Evolutionary conservation across 2,329 filamentous ascomycete genomes (phyloP).

Genomic region (Cladosporium sphaerospermum): DNA sequence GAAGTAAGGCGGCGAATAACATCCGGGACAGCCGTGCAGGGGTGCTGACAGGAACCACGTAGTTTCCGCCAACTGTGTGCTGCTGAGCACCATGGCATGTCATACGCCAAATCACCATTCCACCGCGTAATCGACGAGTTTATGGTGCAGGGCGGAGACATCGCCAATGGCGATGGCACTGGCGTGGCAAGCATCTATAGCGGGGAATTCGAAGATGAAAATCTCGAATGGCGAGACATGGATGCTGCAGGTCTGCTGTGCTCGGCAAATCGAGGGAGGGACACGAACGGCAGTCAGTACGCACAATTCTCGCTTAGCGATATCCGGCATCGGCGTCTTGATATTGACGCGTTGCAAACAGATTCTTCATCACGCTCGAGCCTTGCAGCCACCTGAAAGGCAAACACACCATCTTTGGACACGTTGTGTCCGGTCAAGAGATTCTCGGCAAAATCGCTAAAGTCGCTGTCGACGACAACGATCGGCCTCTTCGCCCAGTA

Average conservation of each 20-base stretch:
- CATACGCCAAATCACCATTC: constrained; percentile 34
- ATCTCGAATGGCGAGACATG: constrained; percentile 36
- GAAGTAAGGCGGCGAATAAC: constrained; percentile 31
- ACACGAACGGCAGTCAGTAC: constrained; percentile 31
- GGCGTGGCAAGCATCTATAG: constrained; percentile 37
- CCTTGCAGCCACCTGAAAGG: constrained; percentile 34
- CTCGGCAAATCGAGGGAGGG: constrained; percentile 36
- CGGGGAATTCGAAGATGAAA: constrained; percentile 37
- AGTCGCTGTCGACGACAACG: constrained; percentile 33
- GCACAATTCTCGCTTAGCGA: constrained; percentile 7
- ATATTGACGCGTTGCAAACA: constrained; percentile 11
- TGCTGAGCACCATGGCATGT: constrained; percentile 32
- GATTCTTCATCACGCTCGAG: constrained; percentile 39
- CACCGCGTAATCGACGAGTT: constrained; percentile 40
- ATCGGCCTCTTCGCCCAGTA: constrained; percentile 31
- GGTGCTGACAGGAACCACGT: constrained; percentile 14
- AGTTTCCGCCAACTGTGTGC: constrained; percentile 43
- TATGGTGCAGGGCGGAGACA: constrained; percentile 41
- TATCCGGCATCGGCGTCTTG: background rate
- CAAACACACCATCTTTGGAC: constrained; percentile 39
- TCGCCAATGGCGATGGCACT: constrained; percentile 36
- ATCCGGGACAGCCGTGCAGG: background rate
- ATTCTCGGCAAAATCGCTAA: constrained; percentile 31
- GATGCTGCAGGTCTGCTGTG: constrained; percentile 36
- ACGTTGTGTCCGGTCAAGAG: constrained; percentile 33